Conservation (phyloP, 306 rosid species). For the Vicia faba region DNA sequence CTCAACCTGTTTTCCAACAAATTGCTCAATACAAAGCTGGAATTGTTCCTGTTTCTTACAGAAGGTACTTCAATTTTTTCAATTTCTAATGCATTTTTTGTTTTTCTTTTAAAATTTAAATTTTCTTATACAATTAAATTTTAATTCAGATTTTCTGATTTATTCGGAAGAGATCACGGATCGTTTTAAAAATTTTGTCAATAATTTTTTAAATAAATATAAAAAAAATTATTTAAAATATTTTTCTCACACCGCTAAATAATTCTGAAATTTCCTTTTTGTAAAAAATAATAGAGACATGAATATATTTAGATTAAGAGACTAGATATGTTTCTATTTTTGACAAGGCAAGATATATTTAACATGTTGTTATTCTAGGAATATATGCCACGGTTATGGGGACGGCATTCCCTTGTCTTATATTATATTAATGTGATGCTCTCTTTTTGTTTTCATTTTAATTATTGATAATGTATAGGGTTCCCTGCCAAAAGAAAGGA, state of each 20-base stretch:
- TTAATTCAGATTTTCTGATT: too few species aligned
- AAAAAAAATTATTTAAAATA: not conserved
- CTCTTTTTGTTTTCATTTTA: not conserved
- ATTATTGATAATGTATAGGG: conserved; percentile 46
- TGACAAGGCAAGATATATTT: conserved; percentile 1
- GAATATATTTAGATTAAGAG: not conserved
- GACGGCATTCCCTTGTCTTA: conserved; percentile 10
- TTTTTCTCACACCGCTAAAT: not conserved
- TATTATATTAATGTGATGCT: not conserved
- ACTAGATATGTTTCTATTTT: not conserved
- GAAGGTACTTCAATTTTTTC: conserved; percentile 45
- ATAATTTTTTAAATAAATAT: not conserved
- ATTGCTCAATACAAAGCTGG: conserved; percentile 75
- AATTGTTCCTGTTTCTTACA: conserved; percentile 66
- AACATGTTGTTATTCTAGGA: conserved; percentile 17
- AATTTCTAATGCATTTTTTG: not conserved
- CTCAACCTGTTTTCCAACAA: conserved; percentile 69
- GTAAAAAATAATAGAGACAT: not conserved
- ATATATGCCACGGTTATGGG: conserved; percentile 11
- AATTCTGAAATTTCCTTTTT: not conserved
- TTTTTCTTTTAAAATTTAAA: too few species aligned
- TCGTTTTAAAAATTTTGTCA: not conserved
- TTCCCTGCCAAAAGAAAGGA: conserved; percentile 67
- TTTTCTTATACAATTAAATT: too few species aligned
- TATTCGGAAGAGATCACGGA: too few species aligned